phyloP scores from a whole-genome alignment of 495 filamentous ascomycete genomes.

The Aspergillus sclerotioniger region DNA sequence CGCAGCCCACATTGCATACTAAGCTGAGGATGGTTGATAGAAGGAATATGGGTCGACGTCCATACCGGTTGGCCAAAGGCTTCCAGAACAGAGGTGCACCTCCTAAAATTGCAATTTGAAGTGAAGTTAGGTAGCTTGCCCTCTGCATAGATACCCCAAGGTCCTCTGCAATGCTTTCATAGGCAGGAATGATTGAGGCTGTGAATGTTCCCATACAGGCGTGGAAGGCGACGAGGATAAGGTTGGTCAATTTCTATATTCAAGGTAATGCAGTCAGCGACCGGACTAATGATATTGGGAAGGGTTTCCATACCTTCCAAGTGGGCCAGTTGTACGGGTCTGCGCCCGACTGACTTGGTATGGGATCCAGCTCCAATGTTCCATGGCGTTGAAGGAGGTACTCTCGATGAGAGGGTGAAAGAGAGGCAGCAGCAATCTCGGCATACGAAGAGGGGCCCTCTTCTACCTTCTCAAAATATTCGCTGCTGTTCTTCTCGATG shows the following conservation, averaged over 20 bases:
- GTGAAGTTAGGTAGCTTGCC: slow-evolving; percentile 50
- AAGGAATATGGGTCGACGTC: slow-evolving; percentile 52
- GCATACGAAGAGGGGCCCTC: slow-evolving; percentile 2
- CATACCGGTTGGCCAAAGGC: slow-evolving; percentile 52
- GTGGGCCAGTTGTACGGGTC: slow-evolving; percentile 56
- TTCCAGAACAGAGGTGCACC: slow-evolving; percentile 52
- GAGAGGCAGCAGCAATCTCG: slow-evolving; percentile 1
- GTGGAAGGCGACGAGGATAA: slow-evolving; percentile 54
- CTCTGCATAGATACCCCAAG: slow-evolving; percentile 44
- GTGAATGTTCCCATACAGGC: slow-evolving; percentile 56
- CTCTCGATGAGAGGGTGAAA: background rate
- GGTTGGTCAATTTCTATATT: slow-evolving; percentile 51
- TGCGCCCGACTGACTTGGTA: slow-evolving; percentile 43
- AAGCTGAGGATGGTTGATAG: slow-evolving; percentile 43
- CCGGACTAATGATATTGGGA: background rate
- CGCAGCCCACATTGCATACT: slow-evolving; percentile 51
- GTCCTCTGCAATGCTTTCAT: slow-evolving; percentile 46
- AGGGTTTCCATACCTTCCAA: slow-evolving; percentile 31
- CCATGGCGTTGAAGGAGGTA: slow-evolving; percentile 3
- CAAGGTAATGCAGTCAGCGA: background rate
- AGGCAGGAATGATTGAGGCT: slow-evolving; percentile 55
- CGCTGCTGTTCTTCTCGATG: slow-evolving; percentile 4
- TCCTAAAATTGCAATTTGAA: slow-evolving; percentile 53
- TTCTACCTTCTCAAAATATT: slow-evolving; percentile 5
- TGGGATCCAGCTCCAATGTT: slow-evolving; percentile 50